Evolutionary conservation across 2,329 filamentous ascomycete genomes (phyloP), one percentile per base, ranked within the genome.

Genomic region (Paraphoma sp.): DNA sequence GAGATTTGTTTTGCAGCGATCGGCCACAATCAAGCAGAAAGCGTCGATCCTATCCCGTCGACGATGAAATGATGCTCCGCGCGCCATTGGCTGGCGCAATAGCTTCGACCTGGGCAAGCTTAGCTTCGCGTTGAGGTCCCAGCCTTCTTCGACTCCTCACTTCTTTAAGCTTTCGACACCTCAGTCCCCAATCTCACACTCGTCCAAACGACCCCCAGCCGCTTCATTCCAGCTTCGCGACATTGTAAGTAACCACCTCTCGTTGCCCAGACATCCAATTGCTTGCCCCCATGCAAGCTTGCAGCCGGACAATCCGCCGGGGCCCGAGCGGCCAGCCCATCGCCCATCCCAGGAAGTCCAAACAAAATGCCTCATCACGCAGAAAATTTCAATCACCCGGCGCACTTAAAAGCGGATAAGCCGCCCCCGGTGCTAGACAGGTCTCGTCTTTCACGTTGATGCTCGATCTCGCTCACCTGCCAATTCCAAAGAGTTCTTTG

Each of bases 331-430:
- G 38, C 40, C 50, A 45, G 36, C 18, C 63, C 54, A 67, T 44
- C 40, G 40, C 33, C 10, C 33, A 51, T 45, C 42, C 42, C 42
- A 46, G 60, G 60, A 56, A 58, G 57, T 56, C 67, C 64, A 72
- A 69, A 73, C 23, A 23, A 23, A 75, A 74, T 74, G 64, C 73
- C 72, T 73, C 72, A 75, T 61, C 48, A 58, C 48, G 68, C 68
- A 72, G 69, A 71, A 68, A 63, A 71, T 74, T 75, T 74, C 68
- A 64, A 70, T 62, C 43, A 65, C 45, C 61, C 59, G 62, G 60
- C 56, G 57, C 47, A 53, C 61, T 73, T 75, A 69, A 73, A 73
- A 72, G 64, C 65, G 60, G 62, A 56, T 58, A 59, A 55, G 56
- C 61, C 53, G 63, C 63, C 57, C 51, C 51, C 48, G 30, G 52